Conservation (phyloP, 1,139 yeast genomes). For the Hyphopichia buzzinii region DNA sequence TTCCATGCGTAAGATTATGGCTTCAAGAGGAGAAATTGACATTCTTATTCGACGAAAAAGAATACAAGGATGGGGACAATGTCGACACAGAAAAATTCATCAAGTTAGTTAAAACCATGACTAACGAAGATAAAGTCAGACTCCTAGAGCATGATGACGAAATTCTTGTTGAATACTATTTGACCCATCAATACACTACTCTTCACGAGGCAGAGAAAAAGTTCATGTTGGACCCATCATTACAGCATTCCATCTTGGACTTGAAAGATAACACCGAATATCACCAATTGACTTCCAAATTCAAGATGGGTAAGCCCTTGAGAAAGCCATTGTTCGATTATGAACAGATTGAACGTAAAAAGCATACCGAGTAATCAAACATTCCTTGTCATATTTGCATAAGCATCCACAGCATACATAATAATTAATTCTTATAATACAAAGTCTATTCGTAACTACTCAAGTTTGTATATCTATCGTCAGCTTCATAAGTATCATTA, state of each 20-base stretch:
- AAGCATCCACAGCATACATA: no score
- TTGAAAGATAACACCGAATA: slow-evolving; percentile 17
- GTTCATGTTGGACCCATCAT: slow-evolving; percentile 20
- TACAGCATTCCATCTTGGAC: slow-evolving; percentile 17
- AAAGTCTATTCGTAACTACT: no score
- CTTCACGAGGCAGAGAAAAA: slow-evolving; percentile 35
- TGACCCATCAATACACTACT: slow-evolving; percentile 36
- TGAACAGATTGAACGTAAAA: slow-evolving; percentile 23
- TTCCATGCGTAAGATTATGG: slow-evolving; percentile 33
- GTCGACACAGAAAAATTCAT: slow-evolving; percentile 13
- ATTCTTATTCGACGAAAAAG: slow-evolving; percentile 11
- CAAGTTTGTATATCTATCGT: no score
- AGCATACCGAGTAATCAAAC: slow-evolving; percentile 1
- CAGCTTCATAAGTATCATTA: no score
- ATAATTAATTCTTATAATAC: no score
- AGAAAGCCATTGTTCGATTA: slow-evolving; percentile 30
- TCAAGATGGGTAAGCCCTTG: slow-evolving; percentile 27
- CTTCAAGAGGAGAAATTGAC: slow-evolving; percentile 20
- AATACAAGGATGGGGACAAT: slow-evolving; percentile 12
- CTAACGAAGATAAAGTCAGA: slow-evolving; percentile 24
- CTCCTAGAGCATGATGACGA: slow-evolving; percentile 33
- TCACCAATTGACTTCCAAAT: slow-evolving; percentile 21
- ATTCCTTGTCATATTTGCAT: no score
- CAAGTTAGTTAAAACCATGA: slow-evolving; percentile 15
- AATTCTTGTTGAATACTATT: slow-evolving; percentile 38